Evolutionary conservation across 1,284 basidiomycete genomes (phyloP).

Genomic region (Microbotryum saponariae): DNA sequence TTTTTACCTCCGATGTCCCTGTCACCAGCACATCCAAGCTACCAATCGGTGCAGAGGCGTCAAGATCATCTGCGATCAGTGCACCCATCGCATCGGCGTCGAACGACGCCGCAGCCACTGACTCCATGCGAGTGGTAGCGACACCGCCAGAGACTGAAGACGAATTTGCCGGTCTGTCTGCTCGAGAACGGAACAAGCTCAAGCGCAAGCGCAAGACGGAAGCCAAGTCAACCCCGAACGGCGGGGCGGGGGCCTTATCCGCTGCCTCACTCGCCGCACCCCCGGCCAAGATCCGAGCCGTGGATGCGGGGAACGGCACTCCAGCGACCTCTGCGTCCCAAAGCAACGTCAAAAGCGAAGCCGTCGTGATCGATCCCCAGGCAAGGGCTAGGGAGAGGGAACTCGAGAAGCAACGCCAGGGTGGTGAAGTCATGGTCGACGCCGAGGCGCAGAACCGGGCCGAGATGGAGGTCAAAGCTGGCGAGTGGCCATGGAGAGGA

Average conservation of each 20-base stretch:
- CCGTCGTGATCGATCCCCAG: constrained; percentile 33
- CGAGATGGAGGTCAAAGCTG: constrained; percentile 39
- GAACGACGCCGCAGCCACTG: neutral
- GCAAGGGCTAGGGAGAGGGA: constrained; percentile 28
- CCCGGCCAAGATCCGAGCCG: constrained; percentile 26
- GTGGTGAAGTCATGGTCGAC: constrained; percentile 27
- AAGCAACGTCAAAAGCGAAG: constrained; percentile 9
- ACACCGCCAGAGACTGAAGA: constrained; percentile 10
- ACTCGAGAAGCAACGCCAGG: constrained; percentile 3
- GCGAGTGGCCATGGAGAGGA: constrained; percentile 82
- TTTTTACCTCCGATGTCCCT: too few relatives aligned
- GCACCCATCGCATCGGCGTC: neutral
- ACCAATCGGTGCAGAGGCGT: neutral
- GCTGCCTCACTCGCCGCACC: constrained; percentile 20
- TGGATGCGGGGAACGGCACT: constrained; percentile 15
- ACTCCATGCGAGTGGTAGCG: neutral
- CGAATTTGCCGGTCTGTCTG: constrained; percentile 43
- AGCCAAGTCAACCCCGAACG: constrained; percentile 44
- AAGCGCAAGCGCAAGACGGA: constrained; percentile 85
- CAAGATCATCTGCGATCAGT: neutral
- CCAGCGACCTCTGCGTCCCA: neutral
- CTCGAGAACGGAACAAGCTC: constrained; percentile 78
- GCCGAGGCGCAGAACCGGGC: constrained; percentile 35
- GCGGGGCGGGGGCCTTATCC: constrained; percentile 43
- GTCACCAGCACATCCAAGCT: too few relatives aligned